Base-by-base conservation (phyloP, 345 rosid species). In the Mercurialis annua region DNA sequence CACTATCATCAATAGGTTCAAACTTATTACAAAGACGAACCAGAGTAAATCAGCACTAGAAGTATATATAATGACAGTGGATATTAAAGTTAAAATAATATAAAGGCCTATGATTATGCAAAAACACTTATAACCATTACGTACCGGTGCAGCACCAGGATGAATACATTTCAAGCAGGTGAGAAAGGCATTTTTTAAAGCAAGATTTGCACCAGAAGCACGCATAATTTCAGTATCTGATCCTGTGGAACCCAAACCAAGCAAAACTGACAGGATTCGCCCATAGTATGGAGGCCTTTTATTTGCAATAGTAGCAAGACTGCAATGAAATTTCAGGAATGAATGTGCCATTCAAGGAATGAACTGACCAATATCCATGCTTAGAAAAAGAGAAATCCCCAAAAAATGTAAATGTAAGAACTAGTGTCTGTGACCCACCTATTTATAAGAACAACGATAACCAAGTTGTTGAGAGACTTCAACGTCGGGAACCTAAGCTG, bases 91-190 rank as follows among this genome's bases (percentile, higher is more conserved):
- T 1, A 42, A 65, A 27, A 54, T 40, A 43, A 67, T 8, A 33
- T 10, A 16, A n/a, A 21, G 53, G 16, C 10, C 24, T 24, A 5
- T 42, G 8, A 31, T 11, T 10, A 18, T 14, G 31, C 26, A 18
- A 60, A 18, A 2, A 21, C 10, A 36, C n/a, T 53, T 59, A 59
- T 50, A 29, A 50, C 20, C 66, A 79, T 77, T 57, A 68, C 76
- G 80, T 91, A 94, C 99, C 95, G 95, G 96, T 71, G 92, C 90
- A 73, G 96, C 95, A 79, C 90, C 92, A 16, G 90, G 96, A 77
- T 94, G 90, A 49, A 87, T 86, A 76, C 97, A 89, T 69, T 84
- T 84, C 83, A 85, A 82, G 82, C 92, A 94, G 71, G 87, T 73
- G 59, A 76, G 77, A 69, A 89, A 86, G 57, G 90, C 90, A 50